A percentile compares a stretch with the other conserved stretches of the same genome.
phyloP scores from a whole-genome alignment of 345 rosid species.

The Turnera subulata region DNA sequence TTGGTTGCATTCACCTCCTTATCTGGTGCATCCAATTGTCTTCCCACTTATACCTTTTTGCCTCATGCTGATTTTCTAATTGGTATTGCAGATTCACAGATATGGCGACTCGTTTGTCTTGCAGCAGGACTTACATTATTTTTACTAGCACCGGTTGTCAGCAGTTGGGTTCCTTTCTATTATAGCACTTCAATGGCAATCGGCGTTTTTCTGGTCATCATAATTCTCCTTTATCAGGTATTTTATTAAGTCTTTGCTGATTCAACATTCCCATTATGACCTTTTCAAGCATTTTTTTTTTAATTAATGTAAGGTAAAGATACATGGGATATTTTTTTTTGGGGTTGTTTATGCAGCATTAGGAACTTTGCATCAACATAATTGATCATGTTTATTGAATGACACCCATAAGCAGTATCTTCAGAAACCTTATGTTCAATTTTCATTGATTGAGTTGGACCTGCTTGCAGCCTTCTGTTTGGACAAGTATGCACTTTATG shows the following conservation, averaged over 20 bases:
- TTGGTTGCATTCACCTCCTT: constrained; percentile 1
- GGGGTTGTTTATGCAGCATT: no score
- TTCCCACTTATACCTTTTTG: neutral
- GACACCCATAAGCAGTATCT: no score
- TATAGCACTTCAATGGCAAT: constrained; percentile 90
- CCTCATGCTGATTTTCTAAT: constrained; percentile 5
- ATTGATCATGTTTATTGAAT: no score
- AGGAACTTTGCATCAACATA: no score
- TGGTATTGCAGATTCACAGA: constrained; percentile 58
- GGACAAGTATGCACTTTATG: no score
- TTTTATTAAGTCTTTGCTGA: no score
- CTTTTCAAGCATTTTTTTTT: neutral
- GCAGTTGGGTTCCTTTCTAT: constrained; percentile 92
- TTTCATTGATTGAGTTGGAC: no score
- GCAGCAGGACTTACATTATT: constrained; percentile 55
- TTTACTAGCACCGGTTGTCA: constrained; percentile 69
- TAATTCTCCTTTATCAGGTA: constrained; percentile 85
- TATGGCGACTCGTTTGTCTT: constrained; percentile 76
- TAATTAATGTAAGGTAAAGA: no score
- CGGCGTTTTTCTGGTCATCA: constrained; percentile 76
- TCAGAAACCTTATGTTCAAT: no score
- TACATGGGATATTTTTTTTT: no score
- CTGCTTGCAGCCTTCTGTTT: no score
- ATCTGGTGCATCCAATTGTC: neutral
- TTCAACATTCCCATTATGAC: no score